A percentile compares a stretch with the other conserved stretches of the same genome.
Evolutionary conservation across 2,329 filamentous ascomycete genomes (phyloP).

Genomic region (Pseudogymnoascus verrucosus): DNA sequence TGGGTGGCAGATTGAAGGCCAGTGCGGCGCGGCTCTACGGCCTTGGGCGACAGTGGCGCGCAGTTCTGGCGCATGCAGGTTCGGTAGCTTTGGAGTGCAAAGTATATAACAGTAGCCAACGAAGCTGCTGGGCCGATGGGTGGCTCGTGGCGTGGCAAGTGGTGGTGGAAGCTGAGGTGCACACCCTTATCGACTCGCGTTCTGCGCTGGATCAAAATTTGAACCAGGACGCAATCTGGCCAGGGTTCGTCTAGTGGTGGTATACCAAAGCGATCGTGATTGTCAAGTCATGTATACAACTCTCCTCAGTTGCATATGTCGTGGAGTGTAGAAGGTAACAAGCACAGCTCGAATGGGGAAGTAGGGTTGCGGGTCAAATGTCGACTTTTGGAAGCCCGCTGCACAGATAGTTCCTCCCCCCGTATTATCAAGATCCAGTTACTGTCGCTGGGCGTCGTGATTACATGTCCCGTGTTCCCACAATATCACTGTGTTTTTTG

Average conservation of each 20-base stretch:
- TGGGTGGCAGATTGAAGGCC: neutral
- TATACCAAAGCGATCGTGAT: neutral
- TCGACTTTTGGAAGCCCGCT: constrained; percentile 1
- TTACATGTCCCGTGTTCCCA: constrained; percentile 7
- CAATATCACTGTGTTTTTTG: constrained; percentile 3
- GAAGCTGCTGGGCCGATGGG: neutral
- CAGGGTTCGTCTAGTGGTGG: neutral
- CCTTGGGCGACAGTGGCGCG: neutral
- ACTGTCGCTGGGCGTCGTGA: neutral
- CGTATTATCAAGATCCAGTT: neutral
- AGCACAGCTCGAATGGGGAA: constrained; percentile 4
- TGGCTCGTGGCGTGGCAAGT: neutral
- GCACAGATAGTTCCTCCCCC: constrained; percentile 6
- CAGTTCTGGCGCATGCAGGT: neutral
- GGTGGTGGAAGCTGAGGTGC: neutral
- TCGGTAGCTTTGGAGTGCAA: neutral
- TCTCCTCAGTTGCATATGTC: constrained; percentile 5
- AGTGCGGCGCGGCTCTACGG: constrained; percentile 4
- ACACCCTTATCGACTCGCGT: neutral
- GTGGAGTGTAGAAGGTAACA: constrained; percentile 5
- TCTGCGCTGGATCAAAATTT: neutral
- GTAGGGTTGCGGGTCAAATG: constrained; percentile 4
- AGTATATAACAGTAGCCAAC: neutral
- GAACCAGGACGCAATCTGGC: neutral
- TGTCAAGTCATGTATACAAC: neutral